Conservation (phyloP, 441 rosid species). For the Adansonia madagascariensis region DNA sequence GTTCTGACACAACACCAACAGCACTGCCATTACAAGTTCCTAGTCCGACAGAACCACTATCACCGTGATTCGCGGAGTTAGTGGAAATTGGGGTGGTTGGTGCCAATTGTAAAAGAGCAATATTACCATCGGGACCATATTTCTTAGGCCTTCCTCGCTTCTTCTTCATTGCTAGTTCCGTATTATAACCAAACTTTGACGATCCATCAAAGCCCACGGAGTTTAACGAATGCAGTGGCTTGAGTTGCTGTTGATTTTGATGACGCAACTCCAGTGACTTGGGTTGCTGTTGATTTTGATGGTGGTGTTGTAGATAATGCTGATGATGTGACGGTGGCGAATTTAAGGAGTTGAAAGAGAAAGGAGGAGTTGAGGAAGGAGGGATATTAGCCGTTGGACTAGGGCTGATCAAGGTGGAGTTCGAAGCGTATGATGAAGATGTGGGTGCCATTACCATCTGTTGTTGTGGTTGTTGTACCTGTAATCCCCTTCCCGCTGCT, state of each 20-base stretch:
- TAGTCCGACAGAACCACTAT: slow-evolving; percentile 46
- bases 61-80: slow-evolving; percentile 40
- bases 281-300: background rate
- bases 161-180: slow-evolving; percentile 71
- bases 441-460: slow-evolving; percentile 46
- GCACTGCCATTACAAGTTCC: slow-evolving; percentile 41
- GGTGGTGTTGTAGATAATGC: slow-evolving; percentile 29
- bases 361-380: slow-evolving; percentile 26
- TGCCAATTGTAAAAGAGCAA: slow-evolving; percentile 69
- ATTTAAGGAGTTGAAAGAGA: slow-evolving; percentile 21
- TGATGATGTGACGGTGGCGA: slow-evolving; percentile 35
- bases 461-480: slow-evolving; percentile 43
- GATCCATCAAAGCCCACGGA: slow-evolving; percentile 66
- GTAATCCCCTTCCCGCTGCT: slow-evolving; percentile 36
- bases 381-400: slow-evolving; percentile 41
- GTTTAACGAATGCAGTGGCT: slow-evolving; percentile 45
- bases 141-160: slow-evolving; percentile 89
- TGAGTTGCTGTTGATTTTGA: slow-evolving; percentile 33
- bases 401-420: slow-evolving; percentile 42
- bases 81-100: slow-evolving; percentile 62
- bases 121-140: slow-evolving; percentile 82
- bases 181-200: slow-evolving; percentile 57
- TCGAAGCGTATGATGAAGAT: slow-evolving; percentile 35
- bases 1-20: slow-evolving; percentile 47
- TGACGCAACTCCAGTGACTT: no score